Evolutionary conservation across 2,329 filamentous ascomycete species (phyloP).

Genomic region (Fusarium clavum): DNA sequence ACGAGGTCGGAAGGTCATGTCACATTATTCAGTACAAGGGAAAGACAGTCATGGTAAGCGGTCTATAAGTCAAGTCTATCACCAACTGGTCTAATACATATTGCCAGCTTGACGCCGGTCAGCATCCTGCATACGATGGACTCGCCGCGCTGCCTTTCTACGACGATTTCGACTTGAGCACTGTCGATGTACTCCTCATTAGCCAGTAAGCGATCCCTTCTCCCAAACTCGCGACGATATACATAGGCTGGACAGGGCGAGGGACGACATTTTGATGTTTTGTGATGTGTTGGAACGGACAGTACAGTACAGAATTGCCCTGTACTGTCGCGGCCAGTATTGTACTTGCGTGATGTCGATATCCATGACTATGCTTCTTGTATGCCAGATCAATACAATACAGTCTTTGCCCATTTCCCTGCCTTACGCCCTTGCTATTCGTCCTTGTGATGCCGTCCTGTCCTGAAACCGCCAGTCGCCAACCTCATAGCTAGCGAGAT

Average conservation of each 20-base stretch:
- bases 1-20: constrained; percentile 96
- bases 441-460: constrained; percentile 47
- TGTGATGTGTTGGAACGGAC: constrained; percentile 45
- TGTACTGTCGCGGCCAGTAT: constrained; percentile 25
- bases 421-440: constrained; percentile 40
- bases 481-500: constrained; percentile 24
- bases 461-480: constrained; percentile 34
- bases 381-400: constrained; percentile 57
- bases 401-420: constrained; percentile 45
- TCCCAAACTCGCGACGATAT: constrained; percentile 38
- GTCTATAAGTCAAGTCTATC: constrained; percentile 4
- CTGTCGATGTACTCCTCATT: constrained; percentile 95
- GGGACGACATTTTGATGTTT: constrained; percentile 43
- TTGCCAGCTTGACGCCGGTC: constrained; percentile 88
- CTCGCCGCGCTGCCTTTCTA: constrained; percentile 95
- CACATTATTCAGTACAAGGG: constrained; percentile 99
- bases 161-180: constrained; percentile 97
- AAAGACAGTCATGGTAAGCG: constrained; percentile 93
- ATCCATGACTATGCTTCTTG: constrained; percentile 42
- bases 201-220: constrained; percentile 84
- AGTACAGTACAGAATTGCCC: not conserved
- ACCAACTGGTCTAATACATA: constrained; percentile 35
- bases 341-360: constrained; percentile 45
- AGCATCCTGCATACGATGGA: constrained; percentile 96
- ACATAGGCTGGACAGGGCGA: constrained; percentile 46